Conservation (phyloP, 148 eudicot genomes). For the Silene latifolia region DNA sequence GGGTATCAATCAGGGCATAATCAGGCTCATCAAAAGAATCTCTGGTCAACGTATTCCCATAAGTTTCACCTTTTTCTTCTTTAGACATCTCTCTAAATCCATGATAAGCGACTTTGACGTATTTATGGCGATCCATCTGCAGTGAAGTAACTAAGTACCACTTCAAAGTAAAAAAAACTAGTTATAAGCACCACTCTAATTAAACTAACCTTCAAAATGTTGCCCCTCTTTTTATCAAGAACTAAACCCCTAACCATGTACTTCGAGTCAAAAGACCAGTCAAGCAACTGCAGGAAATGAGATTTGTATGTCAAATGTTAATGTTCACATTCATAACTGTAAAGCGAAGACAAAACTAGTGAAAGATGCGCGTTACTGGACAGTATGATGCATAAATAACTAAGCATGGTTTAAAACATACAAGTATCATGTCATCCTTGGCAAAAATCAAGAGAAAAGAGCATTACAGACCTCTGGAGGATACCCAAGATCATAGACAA, state of each 20-base stretch:
- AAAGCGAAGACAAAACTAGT: not conserved
- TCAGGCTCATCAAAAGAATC: conserved; percentile 98
- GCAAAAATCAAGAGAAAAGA: conserved; percentile 4
- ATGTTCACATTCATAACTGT: conserved; percentile 8
- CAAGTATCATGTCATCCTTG: not conserved
- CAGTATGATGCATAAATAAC: not conserved
- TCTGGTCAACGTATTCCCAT: conserved; percentile 72
- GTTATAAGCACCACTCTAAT: not conserved
- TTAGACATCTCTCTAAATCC: conserved; percentile 80
- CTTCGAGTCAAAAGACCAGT: conserved; percentile 89
- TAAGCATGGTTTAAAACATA: not conserved
- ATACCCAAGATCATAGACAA: conserved; percentile 83
- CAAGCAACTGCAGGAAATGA: conserved; percentile 56
- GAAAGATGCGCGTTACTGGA: not conserved
- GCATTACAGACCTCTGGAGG: conserved; percentile 62
- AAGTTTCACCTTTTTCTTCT: conserved; percentile 74
- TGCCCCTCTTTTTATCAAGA: conserved; percentile 95
- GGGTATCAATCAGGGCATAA: conserved; percentile 93
- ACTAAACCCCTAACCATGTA: conserved; percentile 99
- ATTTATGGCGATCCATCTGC: conserved; percentile 98
- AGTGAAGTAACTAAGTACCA: conserved; percentile 14
- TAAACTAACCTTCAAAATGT: conserved; percentile 75
- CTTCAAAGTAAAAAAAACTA: conserved; percentile 7
- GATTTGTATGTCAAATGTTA: conserved; percentile 16
- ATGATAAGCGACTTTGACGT: conserved; percentile 97